phyloP scores from a whole-genome alignment of 2,329 filamentous ascomycete species.

The Penicillium griseofulvum region DNA sequence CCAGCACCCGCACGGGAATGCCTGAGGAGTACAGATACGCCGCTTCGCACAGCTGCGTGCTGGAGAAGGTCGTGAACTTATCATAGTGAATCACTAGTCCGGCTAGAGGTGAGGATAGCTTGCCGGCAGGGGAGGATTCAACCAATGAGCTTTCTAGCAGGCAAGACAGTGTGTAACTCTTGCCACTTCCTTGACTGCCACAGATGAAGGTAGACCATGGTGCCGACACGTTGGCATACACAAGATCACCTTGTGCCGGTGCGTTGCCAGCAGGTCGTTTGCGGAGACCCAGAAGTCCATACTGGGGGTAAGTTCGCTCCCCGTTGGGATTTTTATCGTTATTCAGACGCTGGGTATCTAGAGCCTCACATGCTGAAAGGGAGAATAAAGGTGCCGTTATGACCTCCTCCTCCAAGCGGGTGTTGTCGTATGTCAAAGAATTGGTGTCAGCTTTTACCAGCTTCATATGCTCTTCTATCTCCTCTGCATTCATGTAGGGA shows the following conservation, averaged over 20 bases:
- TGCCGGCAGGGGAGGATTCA: slow-evolving; percentile 36
- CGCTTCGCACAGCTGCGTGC: slow-evolving; percentile 52
- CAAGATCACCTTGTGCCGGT: neutral
- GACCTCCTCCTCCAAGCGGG: neutral
- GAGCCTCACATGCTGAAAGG: neutral
- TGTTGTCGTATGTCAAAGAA: no score
- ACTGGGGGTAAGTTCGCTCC: neutral
- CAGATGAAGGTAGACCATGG: slow-evolving; percentile 63
- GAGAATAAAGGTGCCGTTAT: slow-evolving; percentile 4
- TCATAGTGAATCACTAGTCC: slow-evolving; percentile 59
- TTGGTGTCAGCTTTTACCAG: neutral
- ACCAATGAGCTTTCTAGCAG: slow-evolving; percentile 50
- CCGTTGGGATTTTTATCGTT: neutral
- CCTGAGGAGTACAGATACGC: slow-evolving; percentile 52
- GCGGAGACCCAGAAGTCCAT: neutral
- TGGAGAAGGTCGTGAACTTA: slow-evolving; percentile 40
- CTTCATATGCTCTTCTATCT: neutral
- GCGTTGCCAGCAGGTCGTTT: neutral
- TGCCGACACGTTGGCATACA: slow-evolving; percentile 49
- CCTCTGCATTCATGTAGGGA: neutral
- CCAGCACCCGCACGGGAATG: slow-evolving; percentile 52
- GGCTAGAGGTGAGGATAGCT: slow-evolving; percentile 49
- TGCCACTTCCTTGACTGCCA: slow-evolving; percentile 62
- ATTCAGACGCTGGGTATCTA: neutral
- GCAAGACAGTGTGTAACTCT: slow-evolving; percentile 59